These are phyloP conservation scores for Colletotrichum theobromicola DNA, from an alignment of 2,329 filamentous ascomycete species.

Conservation along the genomic window DNA sequence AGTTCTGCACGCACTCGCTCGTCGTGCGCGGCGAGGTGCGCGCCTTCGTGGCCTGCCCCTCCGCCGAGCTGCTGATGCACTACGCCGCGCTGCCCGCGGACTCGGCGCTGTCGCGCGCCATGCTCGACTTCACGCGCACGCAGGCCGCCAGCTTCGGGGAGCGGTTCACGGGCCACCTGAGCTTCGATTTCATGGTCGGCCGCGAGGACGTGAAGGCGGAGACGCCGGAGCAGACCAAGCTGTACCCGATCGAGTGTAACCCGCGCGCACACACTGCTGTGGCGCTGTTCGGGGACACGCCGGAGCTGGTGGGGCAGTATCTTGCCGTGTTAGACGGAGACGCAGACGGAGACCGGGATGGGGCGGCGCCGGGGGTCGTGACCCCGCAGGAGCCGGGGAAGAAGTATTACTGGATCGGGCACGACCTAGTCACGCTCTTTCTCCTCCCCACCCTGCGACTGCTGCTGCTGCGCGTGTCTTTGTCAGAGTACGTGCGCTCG, in stretches of 20 bases:
- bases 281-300: slow-evolving; percentile 58
- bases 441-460: slow-evolving; percentile 54
- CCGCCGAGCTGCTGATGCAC: slow-evolving; percentile 67
- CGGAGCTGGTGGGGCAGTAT: slow-evolving; percentile 57
- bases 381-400: slow-evolving; percentile 27
- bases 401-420: slow-evolving; percentile 68
- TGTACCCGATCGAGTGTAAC: slow-evolving; percentile 76
- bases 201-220: slow-evolving; percentile 36
- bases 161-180: slow-evolving; percentile 71
- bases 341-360: neutral
- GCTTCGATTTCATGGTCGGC: slow-evolving; percentile 73
- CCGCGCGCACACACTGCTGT: slow-evolving; percentile 73
- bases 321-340: slow-evolving; percentile 46
- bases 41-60: slow-evolving; percentile 71
- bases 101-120: slow-evolving; percentile 59
- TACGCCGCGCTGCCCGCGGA: slow-evolving; percentile 64
- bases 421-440: slow-evolving; percentile 63
- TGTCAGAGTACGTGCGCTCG: slow-evolving; percentile 8
- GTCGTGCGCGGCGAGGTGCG: slow-evolving; percentile 69
- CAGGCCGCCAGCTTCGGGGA: slow-evolving; percentile 57
- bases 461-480: slow-evolving; percentile 26
- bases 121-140: slow-evolving; percentile 68
- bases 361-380: neutral
- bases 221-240: slow-evolving; percentile 13
- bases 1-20: slow-evolving; percentile 76